Conservation (phyloP, 768 basidiomycete species). For the Pulveroboletus sp. region DNA sequence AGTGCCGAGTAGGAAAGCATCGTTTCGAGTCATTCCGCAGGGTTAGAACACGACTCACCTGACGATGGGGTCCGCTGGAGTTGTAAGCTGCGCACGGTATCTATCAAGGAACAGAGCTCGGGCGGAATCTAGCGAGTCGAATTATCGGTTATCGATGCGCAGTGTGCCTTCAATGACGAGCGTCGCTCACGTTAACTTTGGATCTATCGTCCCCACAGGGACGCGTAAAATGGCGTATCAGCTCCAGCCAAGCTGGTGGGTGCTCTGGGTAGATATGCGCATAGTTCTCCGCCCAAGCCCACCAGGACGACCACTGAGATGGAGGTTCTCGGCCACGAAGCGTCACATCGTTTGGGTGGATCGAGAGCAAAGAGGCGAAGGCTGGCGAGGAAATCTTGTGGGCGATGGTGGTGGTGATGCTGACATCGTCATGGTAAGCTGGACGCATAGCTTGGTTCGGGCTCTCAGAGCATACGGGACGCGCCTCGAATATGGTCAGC, state of each 20-base stretch:
- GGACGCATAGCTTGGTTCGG: not conserved
- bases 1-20: not conserved
- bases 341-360: slow-evolving; percentile 46
- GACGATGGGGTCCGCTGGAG: slow-evolving; percentile 17
- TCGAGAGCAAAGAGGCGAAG: slow-evolving; percentile 34
- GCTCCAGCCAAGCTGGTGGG: slow-evolving; percentile 21
- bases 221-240: slow-evolving; percentile 23
- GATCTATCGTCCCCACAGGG: slow-evolving; percentile 6
- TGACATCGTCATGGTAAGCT: not conserved
- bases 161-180: not conserved
- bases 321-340: slow-evolving; percentile 18
- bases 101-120: slow-evolving; percentile 17
- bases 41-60: slow-evolving; percentile 7
- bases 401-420: slow-evolving; percentile 12
- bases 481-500: not conserved
- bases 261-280: slow-evolving; percentile 11
- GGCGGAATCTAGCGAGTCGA: slow-evolving; percentile 18
- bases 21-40: not conserved
- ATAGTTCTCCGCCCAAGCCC: slow-evolving; percentile 30
- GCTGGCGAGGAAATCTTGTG: slow-evolving; percentile 18
- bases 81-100: slow-evolving; percentile 25
- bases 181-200: slow-evolving; percentile 13
- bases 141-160: not conserved
- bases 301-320: slow-evolving; percentile 32
- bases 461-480: too few relatives aligned